These are phyloP conservation scores for Fusarium gaditjirri DNA, from an alignment of 2,329 filamentous ascomycete genomes.

Conservation along the genomic window DNA sequence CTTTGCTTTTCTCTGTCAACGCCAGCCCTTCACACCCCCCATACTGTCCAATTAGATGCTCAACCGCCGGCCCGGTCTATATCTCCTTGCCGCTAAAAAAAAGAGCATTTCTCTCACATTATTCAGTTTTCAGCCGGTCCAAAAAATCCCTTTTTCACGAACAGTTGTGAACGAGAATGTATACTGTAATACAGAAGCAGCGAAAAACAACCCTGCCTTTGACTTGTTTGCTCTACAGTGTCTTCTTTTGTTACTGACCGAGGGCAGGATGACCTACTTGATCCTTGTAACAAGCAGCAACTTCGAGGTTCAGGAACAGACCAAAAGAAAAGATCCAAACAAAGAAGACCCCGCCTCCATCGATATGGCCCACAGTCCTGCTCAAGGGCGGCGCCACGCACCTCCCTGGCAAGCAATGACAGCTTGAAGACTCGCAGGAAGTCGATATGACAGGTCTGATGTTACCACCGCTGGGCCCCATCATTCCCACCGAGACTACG, in stretches of 20 bases:
- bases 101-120: slow-evolving; percentile 8
- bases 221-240: not conserved
- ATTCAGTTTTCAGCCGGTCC: slow-evolving; percentile 11
- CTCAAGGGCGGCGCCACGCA: slow-evolving; percentile 41
- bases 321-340: slow-evolving; percentile 9
- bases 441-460: slow-evolving; percentile 52
- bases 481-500: slow-evolving; percentile 41
- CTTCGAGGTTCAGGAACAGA: slow-evolving; percentile 10
- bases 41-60: slow-evolving; percentile 13
- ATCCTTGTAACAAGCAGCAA: not conserved
- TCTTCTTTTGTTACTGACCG: not conserved
- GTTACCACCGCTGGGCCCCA: slow-evolving; percentile 34
- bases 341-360: slow-evolving; percentile 37
- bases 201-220: not conserved
- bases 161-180: not conserved
- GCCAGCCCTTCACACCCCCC: slow-evolving; percentile 15
- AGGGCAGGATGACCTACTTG: slow-evolving; percentile 5
- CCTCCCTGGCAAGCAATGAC: slow-evolving; percentile 39
- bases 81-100: slow-evolving; percentile 24
- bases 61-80: slow-evolving; percentile 23
- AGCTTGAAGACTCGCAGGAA: slow-evolving; percentile 45
- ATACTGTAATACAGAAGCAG: not conserved
- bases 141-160: not conserved
- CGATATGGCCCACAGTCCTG: slow-evolving; percentile 35
- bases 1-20: slow-evolving; percentile 40